phyloP scores from a whole-genome alignment of 371 early-diverging fungal species.

The Zychaea mexicana region DNA sequence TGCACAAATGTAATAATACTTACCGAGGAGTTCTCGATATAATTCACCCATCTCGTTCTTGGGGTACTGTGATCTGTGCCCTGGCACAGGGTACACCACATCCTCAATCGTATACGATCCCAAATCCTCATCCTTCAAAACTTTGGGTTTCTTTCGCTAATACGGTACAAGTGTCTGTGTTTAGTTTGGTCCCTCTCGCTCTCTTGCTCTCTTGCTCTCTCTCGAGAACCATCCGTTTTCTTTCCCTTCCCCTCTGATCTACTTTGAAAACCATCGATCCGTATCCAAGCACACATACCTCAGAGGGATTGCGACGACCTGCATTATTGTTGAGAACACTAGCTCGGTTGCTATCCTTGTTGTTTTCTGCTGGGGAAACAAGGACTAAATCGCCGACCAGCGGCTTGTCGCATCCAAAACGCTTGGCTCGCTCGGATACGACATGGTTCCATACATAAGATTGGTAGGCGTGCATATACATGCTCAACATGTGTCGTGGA shows the following conservation, averaged over 20 bases:
- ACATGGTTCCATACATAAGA: slow-evolving; percentile 95
- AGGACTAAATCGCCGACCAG: slow-evolving; percentile 89
- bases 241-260: no score
- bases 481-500: slow-evolving; percentile 82
- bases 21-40: slow-evolving; percentile 74
- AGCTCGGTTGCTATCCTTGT: slow-evolving; percentile 3
- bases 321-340: slow-evolving; percentile 9
- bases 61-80: slow-evolving; percentile 80
- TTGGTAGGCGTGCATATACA: slow-evolving; percentile 99
- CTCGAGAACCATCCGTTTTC: no score
- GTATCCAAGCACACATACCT: no score
- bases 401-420: slow-evolving; percentile 70
- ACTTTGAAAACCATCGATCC: no score
- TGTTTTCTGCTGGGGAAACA: slow-evolving; percentile 17
- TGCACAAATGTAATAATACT: background rate
- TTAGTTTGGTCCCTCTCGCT: background rate
- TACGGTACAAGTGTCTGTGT: slow-evolving; percentile 10
- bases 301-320: slow-evolving; percentile 27
- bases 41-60: slow-evolving; percentile 65
- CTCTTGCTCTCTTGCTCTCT: background rate
- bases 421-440: slow-evolving; percentile 74
- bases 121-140: slow-evolving; percentile 72
- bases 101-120: slow-evolving; percentile 77
- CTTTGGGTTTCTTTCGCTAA: slow-evolving; percentile 38
- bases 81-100: slow-evolving; percentile 92